Conservation (phyloP, 2,329 filamentous ascomycete species). For the Cladophialophora bantiana region DNA sequence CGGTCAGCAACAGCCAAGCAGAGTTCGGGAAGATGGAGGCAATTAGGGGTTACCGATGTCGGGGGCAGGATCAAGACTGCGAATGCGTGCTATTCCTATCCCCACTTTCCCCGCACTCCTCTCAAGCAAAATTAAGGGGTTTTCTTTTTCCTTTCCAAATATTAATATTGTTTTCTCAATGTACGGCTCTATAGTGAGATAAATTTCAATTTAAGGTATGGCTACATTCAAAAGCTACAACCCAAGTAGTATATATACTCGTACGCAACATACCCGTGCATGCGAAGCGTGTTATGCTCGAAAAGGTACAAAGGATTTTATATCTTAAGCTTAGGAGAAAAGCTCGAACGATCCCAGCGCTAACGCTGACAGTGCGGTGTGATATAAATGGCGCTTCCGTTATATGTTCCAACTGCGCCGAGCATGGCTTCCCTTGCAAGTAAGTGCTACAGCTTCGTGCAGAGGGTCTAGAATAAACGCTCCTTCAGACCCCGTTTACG, state of each 20-base stretch:
- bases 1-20: too few relatives aligned
- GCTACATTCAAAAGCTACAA: slow-evolving; percentile 25
- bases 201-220: neutral
- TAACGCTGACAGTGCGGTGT: slow-evolving; percentile 17
- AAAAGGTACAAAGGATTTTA: slow-evolving; percentile 11
- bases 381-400: slow-evolving; percentile 6
- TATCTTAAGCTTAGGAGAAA: neutral
- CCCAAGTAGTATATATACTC: slow-evolving; percentile 10
- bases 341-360: neutral
- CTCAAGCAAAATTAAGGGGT: neutral
- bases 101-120: neutral
- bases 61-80: too few relatives aligned
- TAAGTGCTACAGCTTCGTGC: slow-evolving; percentile 10
- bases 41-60: neutral
- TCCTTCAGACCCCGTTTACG: slow-evolving; percentile 10
- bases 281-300: slow-evolving; percentile 25
- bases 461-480: slow-evolving; percentile 14
- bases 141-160: neutral
- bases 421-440: slow-evolving; percentile 25
- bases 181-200: neutral
- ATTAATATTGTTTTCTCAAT: neutral
- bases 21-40: neutral
- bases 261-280: slow-evolving; percentile 16
- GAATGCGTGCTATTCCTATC: too few relatives aligned
- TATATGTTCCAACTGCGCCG: slow-evolving; percentile 20